These are phyloP conservation scores for Phyllachora maydis DNA, from an alignment of 2,329 filamentous ascomycete species.

Conservation along the genomic window DNA sequence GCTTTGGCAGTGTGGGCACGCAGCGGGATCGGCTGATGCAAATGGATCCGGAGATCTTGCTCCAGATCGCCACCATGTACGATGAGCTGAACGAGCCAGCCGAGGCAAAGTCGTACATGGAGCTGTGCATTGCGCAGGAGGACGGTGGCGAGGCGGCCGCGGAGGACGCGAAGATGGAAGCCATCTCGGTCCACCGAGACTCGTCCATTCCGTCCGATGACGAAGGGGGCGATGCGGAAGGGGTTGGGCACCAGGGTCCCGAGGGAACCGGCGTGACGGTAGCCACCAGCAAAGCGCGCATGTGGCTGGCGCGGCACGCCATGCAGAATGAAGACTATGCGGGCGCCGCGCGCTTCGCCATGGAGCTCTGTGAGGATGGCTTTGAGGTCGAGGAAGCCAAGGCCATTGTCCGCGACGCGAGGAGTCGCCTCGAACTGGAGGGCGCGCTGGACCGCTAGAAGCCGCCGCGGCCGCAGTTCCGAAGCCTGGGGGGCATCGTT, in stretches of 20 bases:
- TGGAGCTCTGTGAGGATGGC: slow-evolving; percentile 86
- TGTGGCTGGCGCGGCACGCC: slow-evolving; percentile 80
- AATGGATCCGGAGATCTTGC: slow-evolving; percentile 76
- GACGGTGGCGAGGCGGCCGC: slow-evolving; percentile 44
- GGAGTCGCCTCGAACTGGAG: slow-evolving; percentile 46
- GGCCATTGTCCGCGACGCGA: slow-evolving; percentile 69
- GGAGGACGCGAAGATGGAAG: slow-evolving; percentile 18
- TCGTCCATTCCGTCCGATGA: slow-evolving; percentile 18
- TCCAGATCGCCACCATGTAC: slow-evolving; percentile 80
- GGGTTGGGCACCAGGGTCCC: slow-evolving; percentile 15
- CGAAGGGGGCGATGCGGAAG: slow-evolving; percentile 17
- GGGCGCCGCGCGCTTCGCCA: slow-evolving; percentile 61
- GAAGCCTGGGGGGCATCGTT: slow-evolving; percentile 2
- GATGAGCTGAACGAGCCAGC: slow-evolving; percentile 58
- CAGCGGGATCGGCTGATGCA: slow-evolving; percentile 29
- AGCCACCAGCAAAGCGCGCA: slow-evolving; percentile 75
- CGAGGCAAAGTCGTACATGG: slow-evolving; percentile 86
- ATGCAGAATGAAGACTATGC: slow-evolving; percentile 57
- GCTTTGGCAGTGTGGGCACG: slow-evolving; percentile 24
- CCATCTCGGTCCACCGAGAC: slow-evolving; percentile 33
- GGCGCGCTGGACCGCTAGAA: slow-evolving; percentile 5
- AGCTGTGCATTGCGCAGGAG: slow-evolving; percentile 83
- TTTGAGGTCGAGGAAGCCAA: slow-evolving; percentile 96
- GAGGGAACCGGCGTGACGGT: slow-evolving; percentile 68
- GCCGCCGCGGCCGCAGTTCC: slow-evolving; percentile 3